phyloP scores from a whole-genome alignment of 2,329 filamentous ascomycete genomes.

The Diplodia seriata region DNA sequence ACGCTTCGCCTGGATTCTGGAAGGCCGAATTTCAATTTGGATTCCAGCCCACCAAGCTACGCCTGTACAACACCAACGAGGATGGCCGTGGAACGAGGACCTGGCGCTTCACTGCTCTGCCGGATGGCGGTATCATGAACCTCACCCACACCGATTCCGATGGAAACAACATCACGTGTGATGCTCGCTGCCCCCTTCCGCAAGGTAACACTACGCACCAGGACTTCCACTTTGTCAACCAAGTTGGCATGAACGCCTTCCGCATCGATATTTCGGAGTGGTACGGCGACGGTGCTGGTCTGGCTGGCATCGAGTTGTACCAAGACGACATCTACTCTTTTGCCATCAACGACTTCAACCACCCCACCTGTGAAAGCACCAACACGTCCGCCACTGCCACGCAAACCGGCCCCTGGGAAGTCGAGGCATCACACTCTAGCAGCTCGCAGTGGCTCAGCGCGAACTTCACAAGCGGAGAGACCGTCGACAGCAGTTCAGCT shows the following conservation, averaged over 20 bases:
- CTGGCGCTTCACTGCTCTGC: constrained; percentile 84
- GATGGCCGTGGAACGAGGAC: constrained; percentile 86
- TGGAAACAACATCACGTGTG: constrained; percentile 74
- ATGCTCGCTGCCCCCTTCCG: constrained; percentile 83
- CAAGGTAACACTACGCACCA: constrained; percentile 72
- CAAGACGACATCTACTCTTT: constrained; percentile 85
- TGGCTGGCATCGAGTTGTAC: constrained; percentile 86
- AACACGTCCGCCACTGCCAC: constrained; percentile 69
- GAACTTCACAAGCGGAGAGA: constrained; percentile 55
- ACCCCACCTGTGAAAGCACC: constrained; percentile 76
- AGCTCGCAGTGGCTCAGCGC: constrained; percentile 79
- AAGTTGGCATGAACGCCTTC: constrained; percentile 89
- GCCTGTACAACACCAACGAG: constrained; percentile 84
- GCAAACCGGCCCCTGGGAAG: constrained; percentile 75
- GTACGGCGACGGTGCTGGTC: constrained; percentile 84
- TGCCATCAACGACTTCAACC: constrained; percentile 86
- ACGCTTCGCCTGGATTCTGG: constrained; percentile 81
- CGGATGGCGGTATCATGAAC: constrained; percentile 93
- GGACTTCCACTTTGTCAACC: constrained; percentile 91
- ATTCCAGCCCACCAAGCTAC: constrained; percentile 85
- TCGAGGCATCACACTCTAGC: constrained; percentile 71
- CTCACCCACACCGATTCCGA: constrained; percentile 81
- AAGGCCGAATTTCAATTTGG: constrained; percentile 81
- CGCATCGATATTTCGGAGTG: constrained; percentile 84
- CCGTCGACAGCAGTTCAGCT: constrained; percentile 51